A percentile compares a stretch with the other conserved stretches of the same genome.
Evolutionary conservation across 176 grass and related monocot genomes (phyloP).

Genomic region (Secale cereale): DNA sequence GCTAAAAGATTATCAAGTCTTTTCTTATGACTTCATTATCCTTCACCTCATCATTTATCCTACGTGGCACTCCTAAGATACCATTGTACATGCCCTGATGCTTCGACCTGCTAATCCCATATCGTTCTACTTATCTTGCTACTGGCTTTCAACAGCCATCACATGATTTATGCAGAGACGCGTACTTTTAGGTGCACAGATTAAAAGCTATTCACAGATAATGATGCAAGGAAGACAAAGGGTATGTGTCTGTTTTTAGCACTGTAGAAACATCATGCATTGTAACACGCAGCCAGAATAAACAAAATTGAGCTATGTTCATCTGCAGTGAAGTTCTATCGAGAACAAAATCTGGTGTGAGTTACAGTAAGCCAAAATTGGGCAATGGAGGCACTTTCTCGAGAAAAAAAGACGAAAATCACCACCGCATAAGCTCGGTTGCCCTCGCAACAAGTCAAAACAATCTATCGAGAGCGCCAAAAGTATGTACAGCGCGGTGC

Average conservation of each 20-base stretch:
- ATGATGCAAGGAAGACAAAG: not conserved
- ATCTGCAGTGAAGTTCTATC: conserved; percentile 36
- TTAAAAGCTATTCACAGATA: not conserved
- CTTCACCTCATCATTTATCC: too few relatives aligned
- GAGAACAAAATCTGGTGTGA: conserved; percentile 18
- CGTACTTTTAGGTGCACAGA: too few relatives aligned
- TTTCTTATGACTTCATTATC: too few relatives aligned
- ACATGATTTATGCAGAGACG: too few relatives aligned
- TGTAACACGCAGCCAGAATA: not conserved
- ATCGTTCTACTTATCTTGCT: too few relatives aligned
- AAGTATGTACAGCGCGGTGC: conserved; percentile 61
- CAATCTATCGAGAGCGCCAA: conserved; percentile 29
- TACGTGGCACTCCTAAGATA: too few relatives aligned
- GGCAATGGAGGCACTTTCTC: conserved; percentile 19
- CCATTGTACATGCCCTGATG: too few relatives aligned
- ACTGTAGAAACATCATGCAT: not conserved
- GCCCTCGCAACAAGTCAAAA: conserved; percentile 25
- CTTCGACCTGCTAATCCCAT: too few relatives aligned
- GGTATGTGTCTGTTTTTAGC: not conserved
- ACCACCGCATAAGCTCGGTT: conserved; percentile 27
- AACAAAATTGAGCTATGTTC: conserved; percentile 7
- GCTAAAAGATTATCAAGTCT: too few relatives aligned
- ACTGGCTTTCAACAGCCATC: too few relatives aligned
- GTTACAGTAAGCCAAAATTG: conserved; percentile 35
- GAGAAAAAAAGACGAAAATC: conserved; percentile 21